These are phyloP conservation scores for Phascolomyces articulosus DNA, from an alignment of 371 early-diverging fungal genomes.

Conservation along the genomic window DNA sequence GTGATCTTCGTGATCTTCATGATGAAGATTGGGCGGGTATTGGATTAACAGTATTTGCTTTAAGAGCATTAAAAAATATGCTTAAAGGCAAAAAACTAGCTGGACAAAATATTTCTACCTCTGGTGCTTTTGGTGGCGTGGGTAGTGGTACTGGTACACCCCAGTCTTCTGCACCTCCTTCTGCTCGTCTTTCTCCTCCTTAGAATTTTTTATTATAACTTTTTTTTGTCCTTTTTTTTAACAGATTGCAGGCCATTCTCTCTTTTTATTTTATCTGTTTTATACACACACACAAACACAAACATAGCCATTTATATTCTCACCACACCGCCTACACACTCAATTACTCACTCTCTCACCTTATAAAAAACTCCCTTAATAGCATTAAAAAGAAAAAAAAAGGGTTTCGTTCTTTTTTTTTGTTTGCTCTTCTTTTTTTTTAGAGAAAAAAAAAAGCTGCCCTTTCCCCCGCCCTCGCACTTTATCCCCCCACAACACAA, in stretches of 20 bases:
- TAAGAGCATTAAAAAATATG: conserved; percentile 83
- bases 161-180: not conserved
- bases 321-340: too few species aligned
- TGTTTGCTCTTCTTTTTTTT: not conserved
- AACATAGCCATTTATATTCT: too few species aligned
- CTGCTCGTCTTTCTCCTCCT: conserved; percentile 1
- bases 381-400: not conserved
- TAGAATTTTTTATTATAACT: not conserved
- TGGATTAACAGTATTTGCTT: conserved; percentile 88
- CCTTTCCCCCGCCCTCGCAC: not conserved
- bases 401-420: not conserved
- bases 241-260: conserved; percentile 7
- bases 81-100: conserved; percentile 36
- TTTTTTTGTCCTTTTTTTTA: not conserved
- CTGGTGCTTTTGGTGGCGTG: not conserved
- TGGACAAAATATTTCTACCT: conserved; percentile 1
- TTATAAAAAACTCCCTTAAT: too few species aligned
- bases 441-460: not conserved
- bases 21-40: conserved; percentile 82
- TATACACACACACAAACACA: not conserved
- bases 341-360: too few species aligned
- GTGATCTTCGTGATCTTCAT: conserved; percentile 76
- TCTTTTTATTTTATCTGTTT: not conserved
- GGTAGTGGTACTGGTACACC: conserved; percentile 2
- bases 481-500: not conserved